Conservation (phyloP, 768 basidiomycete species). For the Termitomyces sp. region DNA sequence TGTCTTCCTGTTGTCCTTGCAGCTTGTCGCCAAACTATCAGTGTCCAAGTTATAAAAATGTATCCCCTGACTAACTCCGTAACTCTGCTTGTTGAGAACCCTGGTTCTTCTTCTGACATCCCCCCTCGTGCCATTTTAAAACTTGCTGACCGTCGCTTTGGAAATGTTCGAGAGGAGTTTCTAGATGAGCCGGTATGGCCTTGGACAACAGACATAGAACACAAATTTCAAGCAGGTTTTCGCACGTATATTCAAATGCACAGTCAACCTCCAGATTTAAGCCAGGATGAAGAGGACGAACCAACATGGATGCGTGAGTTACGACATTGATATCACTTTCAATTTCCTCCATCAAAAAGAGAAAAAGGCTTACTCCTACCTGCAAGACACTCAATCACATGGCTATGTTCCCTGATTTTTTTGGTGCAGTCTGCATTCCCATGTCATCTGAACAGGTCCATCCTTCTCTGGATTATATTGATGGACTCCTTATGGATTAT, state of each 20-base stretch:
- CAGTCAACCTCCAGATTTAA: not conserved
- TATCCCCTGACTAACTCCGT: not conserved
- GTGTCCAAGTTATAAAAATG: not conserved
- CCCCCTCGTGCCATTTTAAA: not conserved
- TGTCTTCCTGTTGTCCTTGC: not conserved
- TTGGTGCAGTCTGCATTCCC: not conserved
- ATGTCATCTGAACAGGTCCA: not conserved
- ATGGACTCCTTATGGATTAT: not conserved
- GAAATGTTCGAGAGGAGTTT: not conserved
- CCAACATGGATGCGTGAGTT: not conserved
- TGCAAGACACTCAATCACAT: not conserved
- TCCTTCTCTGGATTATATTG: not conserved
- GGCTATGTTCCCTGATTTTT: not conserved
- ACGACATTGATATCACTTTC: not conserved
- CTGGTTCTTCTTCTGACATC: not conserved
- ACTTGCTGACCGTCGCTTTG: not conserved
- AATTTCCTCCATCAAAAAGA: not conserved
- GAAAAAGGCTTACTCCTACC: not conserved
- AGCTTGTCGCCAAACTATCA: not conserved
- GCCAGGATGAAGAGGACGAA: not conserved
- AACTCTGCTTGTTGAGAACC: not conserved
- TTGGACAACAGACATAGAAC: not conserved
- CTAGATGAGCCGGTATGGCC: not conserved
- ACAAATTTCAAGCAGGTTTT: not conserved
- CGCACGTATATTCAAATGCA: not conserved